Conservation (phyloP, 768 basidiomycete genomes). For the Phanerodontia chrysosporium region DNA sequence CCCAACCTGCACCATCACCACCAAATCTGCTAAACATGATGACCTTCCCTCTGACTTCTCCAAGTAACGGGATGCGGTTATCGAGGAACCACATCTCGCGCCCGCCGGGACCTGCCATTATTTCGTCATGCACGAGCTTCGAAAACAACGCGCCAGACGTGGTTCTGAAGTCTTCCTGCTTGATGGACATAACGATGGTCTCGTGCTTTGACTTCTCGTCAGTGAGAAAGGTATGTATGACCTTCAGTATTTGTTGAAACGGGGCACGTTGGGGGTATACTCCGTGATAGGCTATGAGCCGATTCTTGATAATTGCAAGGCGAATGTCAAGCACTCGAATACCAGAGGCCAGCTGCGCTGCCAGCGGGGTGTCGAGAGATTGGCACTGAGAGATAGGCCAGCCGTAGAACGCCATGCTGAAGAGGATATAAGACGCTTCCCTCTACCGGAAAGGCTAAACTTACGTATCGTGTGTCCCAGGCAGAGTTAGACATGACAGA, state of each 20-base stretch:
- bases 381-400: slow-evolving; percentile 91
- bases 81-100: slow-evolving; percentile 76
- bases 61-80: slow-evolving; percentile 74
- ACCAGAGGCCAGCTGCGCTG: slow-evolving; percentile 67
- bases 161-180: slow-evolving; percentile 71
- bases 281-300: slow-evolving; percentile 79
- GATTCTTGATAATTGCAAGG: slow-evolving; percentile 57
- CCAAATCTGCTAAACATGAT: slow-evolving; percentile 88
- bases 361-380: slow-evolving; percentile 53
- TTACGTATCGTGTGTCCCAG: slow-evolving; percentile 77
- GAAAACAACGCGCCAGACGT: slow-evolving; percentile 54
- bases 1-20: slow-evolving; percentile 63
- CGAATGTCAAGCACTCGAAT: slow-evolving; percentile 82
- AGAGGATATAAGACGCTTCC: not conserved
- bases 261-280: slow-evolving; percentile 64
- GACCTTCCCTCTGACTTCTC: slow-evolving; percentile 82
- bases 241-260: slow-evolving; percentile 61
- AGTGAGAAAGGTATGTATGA: slow-evolving; percentile 61
- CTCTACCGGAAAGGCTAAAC: slow-evolving; percentile 18
- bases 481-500: slow-evolving; percentile 72
- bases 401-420: slow-evolving; percentile 78
- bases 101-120: slow-evolving; percentile 48
- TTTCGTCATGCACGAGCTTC: slow-evolving; percentile 57
- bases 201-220: slow-evolving; percentile 55
- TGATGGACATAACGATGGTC: slow-evolving; percentile 82